Percentiles rank a stretch among this genome's conserved stretches.
These are phyloP conservation scores for Arabidopsis lyrata DNA, from an alignment of 441 rosid genomes.

Conservation along the genomic window DNA sequence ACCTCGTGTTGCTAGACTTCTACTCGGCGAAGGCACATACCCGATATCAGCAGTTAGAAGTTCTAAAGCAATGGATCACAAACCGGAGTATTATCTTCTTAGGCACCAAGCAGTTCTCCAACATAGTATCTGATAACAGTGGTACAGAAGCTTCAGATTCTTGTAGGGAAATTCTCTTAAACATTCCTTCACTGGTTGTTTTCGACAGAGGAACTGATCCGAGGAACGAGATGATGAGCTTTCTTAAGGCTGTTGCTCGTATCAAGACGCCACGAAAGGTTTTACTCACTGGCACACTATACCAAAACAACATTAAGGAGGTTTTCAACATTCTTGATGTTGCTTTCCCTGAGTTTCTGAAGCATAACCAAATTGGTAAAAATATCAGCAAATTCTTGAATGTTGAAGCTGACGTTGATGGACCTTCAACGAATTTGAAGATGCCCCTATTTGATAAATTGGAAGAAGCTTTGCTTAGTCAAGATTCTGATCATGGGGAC, in stretches of 20 bases:
- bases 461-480: slow-evolving; percentile 60
- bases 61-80: slow-evolving; percentile 62
- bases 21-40: slow-evolving; percentile 62
- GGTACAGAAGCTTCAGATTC: slow-evolving; percentile 18
- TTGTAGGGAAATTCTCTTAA: slow-evolving; percentile 64
- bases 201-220: slow-evolving; percentile 79
- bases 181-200: slow-evolving; percentile 37
- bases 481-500: slow-evolving; percentile 50
- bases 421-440: slow-evolving; percentile 40
- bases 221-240: slow-evolving; percentile 70
- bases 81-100: slow-evolving; percentile 64
- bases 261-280: slow-evolving; percentile 72
- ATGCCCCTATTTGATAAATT: slow-evolving; percentile 56
- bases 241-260: slow-evolving; percentile 59
- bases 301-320: slow-evolving; percentile 74
- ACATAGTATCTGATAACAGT: slow-evolving; percentile 54
- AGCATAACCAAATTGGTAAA: slow-evolving; percentile 45
- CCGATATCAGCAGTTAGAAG: slow-evolving; percentile 61
- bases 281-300: slow-evolving; percentile 70
- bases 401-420: neutral
- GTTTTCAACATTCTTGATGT: slow-evolving; percentile 71
- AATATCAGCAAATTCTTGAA: slow-evolving; percentile 49
- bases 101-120: slow-evolving; percentile 67
- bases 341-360: slow-evolving; percentile 66
- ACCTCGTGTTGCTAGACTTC: slow-evolving; percentile 62